Evolutionary conservation across 78 protist genomes (phyloP).

Genomic region (Salpingoeca rosetta): DNA sequence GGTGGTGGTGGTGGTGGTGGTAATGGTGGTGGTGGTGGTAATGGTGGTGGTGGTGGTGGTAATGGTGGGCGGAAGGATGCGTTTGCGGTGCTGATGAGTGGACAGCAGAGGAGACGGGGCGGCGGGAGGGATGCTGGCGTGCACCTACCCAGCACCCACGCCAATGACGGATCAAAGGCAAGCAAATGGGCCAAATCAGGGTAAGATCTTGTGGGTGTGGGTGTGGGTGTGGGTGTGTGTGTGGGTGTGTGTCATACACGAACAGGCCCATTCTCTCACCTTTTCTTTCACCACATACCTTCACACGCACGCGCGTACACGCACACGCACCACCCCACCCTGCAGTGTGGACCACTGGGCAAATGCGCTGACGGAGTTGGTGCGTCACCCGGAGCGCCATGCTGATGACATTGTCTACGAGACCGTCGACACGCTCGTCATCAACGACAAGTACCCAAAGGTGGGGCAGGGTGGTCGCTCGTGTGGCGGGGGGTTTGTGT

Average conservation of each 20-base stretch:
- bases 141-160: background rate
- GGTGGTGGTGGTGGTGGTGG: too few species aligned
- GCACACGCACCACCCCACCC: background rate
- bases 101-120: too few species aligned
- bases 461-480: background rate
- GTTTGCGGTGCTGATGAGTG: too few species aligned
- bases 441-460: conserved; percentile 45
- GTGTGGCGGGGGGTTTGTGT: background rate
- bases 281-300: background rate
- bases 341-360: background rate
- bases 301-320: background rate
- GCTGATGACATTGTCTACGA: background rate
- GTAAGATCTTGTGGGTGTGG: background rate
- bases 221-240: background rate
- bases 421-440: conserved; percentile 11
- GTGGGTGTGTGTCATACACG: background rate
- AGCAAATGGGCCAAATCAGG: too few species aligned
- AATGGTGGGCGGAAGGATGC: too few species aligned
- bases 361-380: background rate
- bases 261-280: background rate
- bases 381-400: background rate
- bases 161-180: too few species aligned
- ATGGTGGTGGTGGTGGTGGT: too few species aligned
- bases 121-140: too few species aligned
- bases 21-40: too few species aligned